Conservation (phyloP, 2,329 filamentous ascomycete species). For the Pestalotiopsis sp. region DNA sequence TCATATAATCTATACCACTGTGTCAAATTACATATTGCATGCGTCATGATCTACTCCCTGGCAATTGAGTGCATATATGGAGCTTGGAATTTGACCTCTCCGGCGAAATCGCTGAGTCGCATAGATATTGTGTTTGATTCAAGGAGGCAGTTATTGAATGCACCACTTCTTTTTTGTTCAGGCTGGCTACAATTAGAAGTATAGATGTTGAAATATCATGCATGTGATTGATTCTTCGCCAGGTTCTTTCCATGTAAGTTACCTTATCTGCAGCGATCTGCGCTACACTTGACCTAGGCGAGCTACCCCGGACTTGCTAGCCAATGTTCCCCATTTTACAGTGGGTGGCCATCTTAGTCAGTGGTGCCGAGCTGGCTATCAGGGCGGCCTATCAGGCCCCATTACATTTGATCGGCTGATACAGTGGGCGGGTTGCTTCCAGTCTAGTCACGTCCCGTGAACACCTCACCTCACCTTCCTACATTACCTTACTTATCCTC, state of each 20-base stretch:
- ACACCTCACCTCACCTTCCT: neutral
- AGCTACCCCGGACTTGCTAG: constrained; percentile 7
- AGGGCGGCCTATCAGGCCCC: neutral
- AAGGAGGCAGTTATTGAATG: too few relatives aligned
- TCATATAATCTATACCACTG: too few relatives aligned
- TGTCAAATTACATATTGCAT: too few relatives aligned
- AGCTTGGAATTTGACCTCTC: too few relatives aligned
- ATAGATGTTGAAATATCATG: neutral
- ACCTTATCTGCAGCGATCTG: neutral
- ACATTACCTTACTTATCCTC: neutral
- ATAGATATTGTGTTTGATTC: too few relatives aligned
- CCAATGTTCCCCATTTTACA: neutral
- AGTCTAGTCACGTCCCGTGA: neutral
- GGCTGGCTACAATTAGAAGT: neutral
- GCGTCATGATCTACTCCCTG: too few relatives aligned
- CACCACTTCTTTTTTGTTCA: too few relatives aligned
- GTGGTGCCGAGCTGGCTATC: neutral
- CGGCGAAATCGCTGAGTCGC: too few relatives aligned
- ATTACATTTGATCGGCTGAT: constrained; percentile 7
- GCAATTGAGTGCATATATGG: too few relatives aligned
- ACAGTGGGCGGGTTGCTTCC: neutral
- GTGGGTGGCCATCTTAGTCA: neutral
- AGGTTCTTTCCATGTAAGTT: neutral
- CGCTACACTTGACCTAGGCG: neutral
- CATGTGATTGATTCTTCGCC: neutral